A percentile compares a stretch with the other conserved stretches of the same genome.
phyloP scores from a whole-genome alignment of 1,284 basidiomycete species.

The Moniliella sp. region DNA sequence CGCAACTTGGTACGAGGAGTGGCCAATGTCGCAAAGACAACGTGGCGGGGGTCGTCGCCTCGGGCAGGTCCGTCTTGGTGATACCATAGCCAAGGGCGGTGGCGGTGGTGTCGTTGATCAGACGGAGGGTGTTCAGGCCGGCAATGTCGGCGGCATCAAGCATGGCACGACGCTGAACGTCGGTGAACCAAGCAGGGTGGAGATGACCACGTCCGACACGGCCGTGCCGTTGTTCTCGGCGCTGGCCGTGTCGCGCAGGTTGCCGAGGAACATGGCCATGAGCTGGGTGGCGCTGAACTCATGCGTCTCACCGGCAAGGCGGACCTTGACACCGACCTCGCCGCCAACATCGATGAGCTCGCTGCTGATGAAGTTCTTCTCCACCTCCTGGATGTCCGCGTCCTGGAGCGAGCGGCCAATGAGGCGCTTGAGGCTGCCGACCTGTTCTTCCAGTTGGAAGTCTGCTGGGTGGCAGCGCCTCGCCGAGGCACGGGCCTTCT shows the following conservation, averaged over 20 bases:
- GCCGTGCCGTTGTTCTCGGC: constrained; percentile 22
- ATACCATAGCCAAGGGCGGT: constrained; percentile 31
- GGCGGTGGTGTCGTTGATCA: constrained; percentile 32
- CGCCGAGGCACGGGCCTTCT: constrained; percentile 27
- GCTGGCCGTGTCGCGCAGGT: constrained; percentile 28
- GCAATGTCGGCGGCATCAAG: constrained; percentile 32
- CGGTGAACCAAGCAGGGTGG: constrained; percentile 32
- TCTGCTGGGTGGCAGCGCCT: constrained; percentile 32
- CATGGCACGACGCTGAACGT: constrained; percentile 26
- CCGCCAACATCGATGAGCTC: constrained; percentile 29
- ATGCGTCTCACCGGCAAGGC: constrained; percentile 24
- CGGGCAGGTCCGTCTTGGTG: constrained; percentile 32
- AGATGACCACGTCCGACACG: constrained; percentile 31
- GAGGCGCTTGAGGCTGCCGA: constrained; percentile 30
- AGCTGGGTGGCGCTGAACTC: constrained; percentile 30
- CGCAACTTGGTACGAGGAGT: constrained; percentile 32
- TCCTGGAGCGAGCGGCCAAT: constrained; percentile 26
- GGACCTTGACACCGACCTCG: constrained; percentile 32
- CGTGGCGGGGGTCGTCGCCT: constrained; percentile 29
- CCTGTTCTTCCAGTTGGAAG: constrained; percentile 33
- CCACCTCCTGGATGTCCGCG: constrained; percentile 21
- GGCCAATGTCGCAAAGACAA: constrained; percentile 33
- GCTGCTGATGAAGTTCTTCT: constrained; percentile 31
- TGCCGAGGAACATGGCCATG: constrained; percentile 30
- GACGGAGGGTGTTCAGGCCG: constrained; percentile 28